Percentiles rank a stretch among this genome's conserved stretches.
Conservation (phyloP, 1,284 basidiomycete genomes). For the Cutaneotrichosporon dermatis region DNA sequence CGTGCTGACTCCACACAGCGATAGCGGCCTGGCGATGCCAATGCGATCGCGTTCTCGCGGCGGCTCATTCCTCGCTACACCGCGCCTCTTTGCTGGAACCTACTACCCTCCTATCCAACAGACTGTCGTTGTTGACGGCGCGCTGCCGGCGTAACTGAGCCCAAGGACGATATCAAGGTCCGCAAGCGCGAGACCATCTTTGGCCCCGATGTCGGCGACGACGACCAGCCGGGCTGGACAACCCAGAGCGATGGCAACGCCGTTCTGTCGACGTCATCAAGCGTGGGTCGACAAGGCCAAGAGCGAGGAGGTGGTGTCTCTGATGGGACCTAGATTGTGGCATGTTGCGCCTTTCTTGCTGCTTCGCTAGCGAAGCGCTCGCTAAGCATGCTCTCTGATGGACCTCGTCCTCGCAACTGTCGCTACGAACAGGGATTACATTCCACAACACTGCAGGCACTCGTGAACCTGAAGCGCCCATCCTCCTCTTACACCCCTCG, state of each 20-base stretch:
- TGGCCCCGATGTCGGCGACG: constrained; percentile 66
- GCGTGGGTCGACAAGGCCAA: constrained; percentile 79
- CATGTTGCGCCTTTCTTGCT: too few species aligned
- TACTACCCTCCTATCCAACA: constrained; percentile 31
- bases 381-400: too few species aligned
- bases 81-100: neutral
- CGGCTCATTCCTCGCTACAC: constrained; percentile 1
- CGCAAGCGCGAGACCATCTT: constrained; percentile 62
- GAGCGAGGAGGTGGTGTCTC: constrained; percentile 56
- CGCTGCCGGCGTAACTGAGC: constrained; percentile 10
- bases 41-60: constrained; percentile 5
- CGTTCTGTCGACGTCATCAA: constrained; percentile 72
- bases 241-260: constrained; percentile 46
- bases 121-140: constrained; percentile 45
- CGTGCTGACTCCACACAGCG: neutral
- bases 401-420: too few species aligned
- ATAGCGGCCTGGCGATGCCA: neutral
- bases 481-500: constrained; percentile 65
- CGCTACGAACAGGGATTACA: constrained; percentile 51
- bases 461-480: constrained; percentile 85
- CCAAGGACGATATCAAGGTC: constrained; percentile 40
- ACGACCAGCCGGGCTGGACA: constrained; percentile 47
- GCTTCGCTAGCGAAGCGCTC: too few species aligned
- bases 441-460: constrained; percentile 79
- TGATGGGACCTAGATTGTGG: too few species aligned